Evolutionary conservation across 371 early-diverging fungal species (phyloP).

Genomic region (Capillidium rhysosporum): DNA sequence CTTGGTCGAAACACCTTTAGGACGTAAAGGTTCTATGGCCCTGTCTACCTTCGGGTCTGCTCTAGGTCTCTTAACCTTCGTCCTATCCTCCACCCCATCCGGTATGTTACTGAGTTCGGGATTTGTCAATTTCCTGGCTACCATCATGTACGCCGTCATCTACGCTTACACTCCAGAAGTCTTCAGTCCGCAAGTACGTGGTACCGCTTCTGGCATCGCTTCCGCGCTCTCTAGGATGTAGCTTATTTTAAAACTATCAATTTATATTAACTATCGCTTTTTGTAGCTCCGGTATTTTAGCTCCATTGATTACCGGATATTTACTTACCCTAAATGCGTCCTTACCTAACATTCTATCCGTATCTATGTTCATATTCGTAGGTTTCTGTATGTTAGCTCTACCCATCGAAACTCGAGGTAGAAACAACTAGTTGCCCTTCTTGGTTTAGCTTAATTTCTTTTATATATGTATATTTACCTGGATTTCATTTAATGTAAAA

Average conservation of each 20-base stretch:
- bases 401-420: slow-evolving; percentile 44
- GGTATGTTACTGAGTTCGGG: slow-evolving; percentile 42
- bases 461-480: not conserved
- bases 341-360: slow-evolving; percentile 46
- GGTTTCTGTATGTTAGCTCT: slow-evolving; percentile 38
- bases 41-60: slow-evolving; percentile 48
- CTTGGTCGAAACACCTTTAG: slow-evolving; percentile 51
- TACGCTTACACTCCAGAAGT: slow-evolving; percentile 84
- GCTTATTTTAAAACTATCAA: slow-evolving; percentile 3
- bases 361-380: slow-evolving; percentile 28
- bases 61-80: slow-evolving; percentile 38
- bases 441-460: not conserved
- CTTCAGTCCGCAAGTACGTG: slow-evolving; percentile 51
- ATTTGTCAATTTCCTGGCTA: slow-evolving; percentile 42
- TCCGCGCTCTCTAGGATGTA: slow-evolving; percentile 50
- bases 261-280: not conserved
- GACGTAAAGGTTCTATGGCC: slow-evolving; percentile 67
- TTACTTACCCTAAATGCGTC: slow-evolving; percentile 29
- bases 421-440: slow-evolving; percentile 3
- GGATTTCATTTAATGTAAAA: too few species aligned
- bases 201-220: slow-evolving; percentile 62
- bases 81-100: slow-evolving; percentile 21
- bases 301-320: slow-evolving; percentile 50
- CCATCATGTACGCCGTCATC: slow-evolving; percentile 60
- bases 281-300: slow-evolving; percentile 38